A percentile compares a stretch with the other conserved stretches of the same genome.
These are phyloP conservation scores for Aspergillus pseudotamarii DNA, from an alignment of 2,329 filamentous ascomycete genomes.

Conservation along the genomic window DNA sequence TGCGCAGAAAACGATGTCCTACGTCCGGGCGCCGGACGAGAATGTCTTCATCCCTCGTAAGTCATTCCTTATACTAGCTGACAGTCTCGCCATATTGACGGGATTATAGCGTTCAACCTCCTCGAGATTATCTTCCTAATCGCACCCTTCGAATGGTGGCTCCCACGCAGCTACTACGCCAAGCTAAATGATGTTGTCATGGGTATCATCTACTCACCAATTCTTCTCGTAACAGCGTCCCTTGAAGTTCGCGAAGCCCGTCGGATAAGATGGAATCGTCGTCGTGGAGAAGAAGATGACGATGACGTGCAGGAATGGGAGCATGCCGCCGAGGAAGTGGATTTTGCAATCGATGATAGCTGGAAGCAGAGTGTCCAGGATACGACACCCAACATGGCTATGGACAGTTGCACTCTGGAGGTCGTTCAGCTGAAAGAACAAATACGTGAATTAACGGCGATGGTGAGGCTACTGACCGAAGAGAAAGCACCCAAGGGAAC, in stretches of 20 bases:
- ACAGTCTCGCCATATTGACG: not conserved
- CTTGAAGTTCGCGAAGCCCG: constrained; percentile 69
- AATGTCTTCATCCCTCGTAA: constrained; percentile 90
- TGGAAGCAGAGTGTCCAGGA: constrained; percentile 79
- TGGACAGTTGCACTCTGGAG: constrained; percentile 75
- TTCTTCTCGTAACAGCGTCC: constrained; percentile 76
- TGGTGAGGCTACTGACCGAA: constrained; percentile 62
- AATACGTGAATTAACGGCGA: constrained; percentile 64
- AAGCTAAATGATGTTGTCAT: constrained; percentile 86
- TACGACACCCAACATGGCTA: constrained; percentile 80
- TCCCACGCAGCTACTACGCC: constrained; percentile 73
- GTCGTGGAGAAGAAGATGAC: constrained; percentile 83
- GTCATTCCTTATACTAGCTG: constrained; percentile 16
- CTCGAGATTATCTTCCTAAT: constrained; percentile 81
- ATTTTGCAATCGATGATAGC: constrained; percentile 75
- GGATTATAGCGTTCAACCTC: constrained; percentile 71
- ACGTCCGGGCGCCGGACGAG: constrained; percentile 93
- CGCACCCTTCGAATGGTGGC: constrained; percentile 93
- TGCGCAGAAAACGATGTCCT: constrained; percentile 92
- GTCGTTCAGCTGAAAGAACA: constrained; percentile 46
- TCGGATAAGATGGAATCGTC: constrained; percentile 72
- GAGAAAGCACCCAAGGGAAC: constrained; percentile 19
- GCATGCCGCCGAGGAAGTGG: constrained; percentile 67
- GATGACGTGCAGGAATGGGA: constrained; percentile 93
- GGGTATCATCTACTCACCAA: constrained; percentile 79